Evolutionary conservation across 2,329 filamentous ascomycete species (phyloP).

Genomic region (Alternaria sp.): DNA sequence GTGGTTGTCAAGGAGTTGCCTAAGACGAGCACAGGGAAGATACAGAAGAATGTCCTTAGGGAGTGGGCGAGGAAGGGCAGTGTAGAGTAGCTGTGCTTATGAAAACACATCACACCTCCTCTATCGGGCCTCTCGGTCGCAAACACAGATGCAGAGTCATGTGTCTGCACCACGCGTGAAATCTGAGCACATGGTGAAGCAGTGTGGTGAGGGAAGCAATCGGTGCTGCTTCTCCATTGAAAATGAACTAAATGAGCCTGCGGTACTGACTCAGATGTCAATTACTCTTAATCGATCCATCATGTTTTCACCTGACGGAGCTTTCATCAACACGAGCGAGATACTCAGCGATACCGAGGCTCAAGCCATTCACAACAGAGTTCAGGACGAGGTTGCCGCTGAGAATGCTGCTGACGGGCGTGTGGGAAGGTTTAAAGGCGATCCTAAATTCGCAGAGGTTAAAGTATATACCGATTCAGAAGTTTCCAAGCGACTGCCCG

Average conservation of each 20-base stretch:
- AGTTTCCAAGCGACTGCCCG: not conserved
- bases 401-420: not conserved
- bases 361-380: not conserved
- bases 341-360: not conserved
- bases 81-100: slow-evolving; percentile 15
- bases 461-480: not conserved
- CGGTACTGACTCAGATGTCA: not conserved
- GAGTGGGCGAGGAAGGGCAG: slow-evolving; percentile 74
- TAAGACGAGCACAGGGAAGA: slow-evolving; percentile 96
- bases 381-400: not conserved
- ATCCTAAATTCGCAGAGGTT: not conserved
- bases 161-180: not conserved
- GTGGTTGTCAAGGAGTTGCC: slow-evolving; percentile 87
- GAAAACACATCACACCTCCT: not conserved
- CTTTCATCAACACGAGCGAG: not conserved
- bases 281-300: not conserved
- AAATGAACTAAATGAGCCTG: not conserved
- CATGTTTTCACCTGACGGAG: not conserved
- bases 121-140: not conserved
- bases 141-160: not conserved
- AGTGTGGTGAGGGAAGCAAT: not conserved
- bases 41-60: slow-evolving; percentile 91
- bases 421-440: not conserved
- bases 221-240: too few species aligned
- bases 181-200: not conserved